Base-by-base conservation (phyloP, 495 filamentous ascomycete species). In the Bathelium albidoporum region DNA sequence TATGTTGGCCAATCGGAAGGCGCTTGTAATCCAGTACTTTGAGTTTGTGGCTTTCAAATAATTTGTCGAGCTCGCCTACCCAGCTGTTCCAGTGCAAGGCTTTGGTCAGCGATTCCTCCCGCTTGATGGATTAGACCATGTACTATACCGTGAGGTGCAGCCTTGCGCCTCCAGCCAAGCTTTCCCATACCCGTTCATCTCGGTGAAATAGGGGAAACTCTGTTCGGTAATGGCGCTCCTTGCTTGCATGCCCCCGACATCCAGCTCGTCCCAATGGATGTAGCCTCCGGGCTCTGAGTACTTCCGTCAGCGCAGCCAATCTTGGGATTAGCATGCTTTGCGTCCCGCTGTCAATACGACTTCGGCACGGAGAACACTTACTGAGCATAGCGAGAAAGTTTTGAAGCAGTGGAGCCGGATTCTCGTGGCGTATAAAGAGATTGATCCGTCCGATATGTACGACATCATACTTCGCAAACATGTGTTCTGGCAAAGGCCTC, bases 201-300 rank as follows among this genome's bases (percentile, higher is more conserved):
- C 20, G 14, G 12, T n/a, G 18, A 49, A 49, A 22, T 49, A 20
- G 5, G 44, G 11, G 20, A 16, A n/a, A 16, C 20, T 10, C 5
- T 20, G 14, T 5, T 49, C 20, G 44, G 20, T 22, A 22, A 16
- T 20, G 18, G 20, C 9, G 18, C 20, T 22, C 5, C 11, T 49
- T 12, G 44, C 44, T 16, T 49, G 9, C 44, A 16, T 18, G 20
- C 44, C 44, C 14, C 44, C 44, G 5, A 20, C 9, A 20, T 49
- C 44, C 44, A 49, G 44, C 22, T 76, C 75, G 41, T 74, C 73
- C 74, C 75, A 78, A 59, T 76, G 75, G 24, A 78, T 64, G 24
- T 65, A 73, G 9, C 75, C 74, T 9, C 74, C 75, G 0, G 75
- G 75, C 58, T 74, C 44, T 49, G 20, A 14, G n/a, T n/a, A n/a